Conservation (phyloP, 495 filamentous ascomycete genomes). For the Aspergillus sparsus region DNA sequence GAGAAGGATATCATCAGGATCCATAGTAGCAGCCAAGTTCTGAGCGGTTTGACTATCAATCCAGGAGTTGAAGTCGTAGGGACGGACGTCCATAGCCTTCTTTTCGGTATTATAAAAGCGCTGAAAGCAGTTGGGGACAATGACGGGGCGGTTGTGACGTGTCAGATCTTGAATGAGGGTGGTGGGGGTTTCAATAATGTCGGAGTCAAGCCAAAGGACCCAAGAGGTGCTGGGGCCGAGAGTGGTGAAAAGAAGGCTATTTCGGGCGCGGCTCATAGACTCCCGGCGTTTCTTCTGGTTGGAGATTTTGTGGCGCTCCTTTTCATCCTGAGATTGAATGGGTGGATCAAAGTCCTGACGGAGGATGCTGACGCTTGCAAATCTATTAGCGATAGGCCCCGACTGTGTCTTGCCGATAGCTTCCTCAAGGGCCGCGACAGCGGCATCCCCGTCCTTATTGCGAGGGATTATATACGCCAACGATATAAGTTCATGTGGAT, state of each 20-base stretch:
- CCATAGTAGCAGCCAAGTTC: slow-evolving; percentile 75
- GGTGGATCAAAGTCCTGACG: slow-evolving; percentile 93
- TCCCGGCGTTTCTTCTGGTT: slow-evolving; percentile 86
- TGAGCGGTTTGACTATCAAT: slow-evolving; percentile 78
- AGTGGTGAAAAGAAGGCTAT: slow-evolving; percentile 95
- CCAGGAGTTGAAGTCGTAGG: slow-evolving; percentile 98
- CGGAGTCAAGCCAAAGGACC: slow-evolving; percentile 94
- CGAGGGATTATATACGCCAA: slow-evolving; percentile 97
- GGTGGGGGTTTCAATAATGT: slow-evolving; percentile 85
- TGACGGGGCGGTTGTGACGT: slow-evolving; percentile 77
- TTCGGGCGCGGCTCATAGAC: slow-evolving; percentile 89
- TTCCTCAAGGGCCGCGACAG: slow-evolving; percentile 77
- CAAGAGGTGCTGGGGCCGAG: slow-evolving; percentile 90
- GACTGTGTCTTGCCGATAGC: slow-evolving; percentile 81
- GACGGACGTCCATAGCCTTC: slow-evolving; percentile 68
- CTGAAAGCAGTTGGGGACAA: slow-evolving; percentile 96
- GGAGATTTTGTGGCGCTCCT: slow-evolving; percentile 82
- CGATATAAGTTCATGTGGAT: slow-evolving; percentile 91
- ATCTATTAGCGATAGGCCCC: slow-evolving; percentile 76
- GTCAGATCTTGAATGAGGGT: slow-evolving; percentile 92
- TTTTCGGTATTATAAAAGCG: slow-evolving; percentile 73
- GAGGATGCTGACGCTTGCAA: slow-evolving; percentile 88
- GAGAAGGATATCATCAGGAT: slow-evolving; percentile 83
- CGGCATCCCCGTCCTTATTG: slow-evolving; percentile 81
- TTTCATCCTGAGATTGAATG: slow-evolving; percentile 75